phyloP scores from a whole-genome alignment of 257 asterid species.

The Nicotiana knightiana region DNA sequence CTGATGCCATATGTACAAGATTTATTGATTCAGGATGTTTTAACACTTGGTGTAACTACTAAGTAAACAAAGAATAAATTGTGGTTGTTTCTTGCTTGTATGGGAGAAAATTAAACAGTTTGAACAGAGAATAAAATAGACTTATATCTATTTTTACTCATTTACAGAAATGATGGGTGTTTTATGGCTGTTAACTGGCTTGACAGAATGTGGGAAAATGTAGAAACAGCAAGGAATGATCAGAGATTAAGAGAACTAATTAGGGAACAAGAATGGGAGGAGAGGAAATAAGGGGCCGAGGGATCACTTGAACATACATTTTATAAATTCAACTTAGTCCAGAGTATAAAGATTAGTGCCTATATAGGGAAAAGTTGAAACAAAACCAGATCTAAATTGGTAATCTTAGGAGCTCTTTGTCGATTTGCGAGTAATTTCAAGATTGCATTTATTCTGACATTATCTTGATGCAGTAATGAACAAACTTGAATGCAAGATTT shows the following conservation, averaged over 20 bases:
- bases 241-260: not conserved
- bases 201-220: not conserved
- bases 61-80: not conserved
- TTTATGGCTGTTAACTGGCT: not conserved
- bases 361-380: too few species aligned
- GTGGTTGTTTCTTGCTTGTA: not conserved
- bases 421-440: too few species aligned
- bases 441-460: too few species aligned
- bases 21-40: not conserved
- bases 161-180: not conserved
- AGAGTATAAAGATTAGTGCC: too few species aligned
- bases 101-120: not conserved
- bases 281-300: not conserved
- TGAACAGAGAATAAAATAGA: not conserved
- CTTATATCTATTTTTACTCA: not conserved
- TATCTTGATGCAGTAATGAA: too few species aligned
- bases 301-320: not conserved
- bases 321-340: not conserved
- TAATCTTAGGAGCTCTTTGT: too few species aligned
- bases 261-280: not conserved
- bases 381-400: too few species aligned
- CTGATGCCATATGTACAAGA: not conserved
- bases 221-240: not conserved
- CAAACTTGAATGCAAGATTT: not conserved
- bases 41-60: not conserved